Evolutionary conservation across 768 basidiomycete species (phyloP).

Genomic region (Boletus tylopilopsis): DNA sequence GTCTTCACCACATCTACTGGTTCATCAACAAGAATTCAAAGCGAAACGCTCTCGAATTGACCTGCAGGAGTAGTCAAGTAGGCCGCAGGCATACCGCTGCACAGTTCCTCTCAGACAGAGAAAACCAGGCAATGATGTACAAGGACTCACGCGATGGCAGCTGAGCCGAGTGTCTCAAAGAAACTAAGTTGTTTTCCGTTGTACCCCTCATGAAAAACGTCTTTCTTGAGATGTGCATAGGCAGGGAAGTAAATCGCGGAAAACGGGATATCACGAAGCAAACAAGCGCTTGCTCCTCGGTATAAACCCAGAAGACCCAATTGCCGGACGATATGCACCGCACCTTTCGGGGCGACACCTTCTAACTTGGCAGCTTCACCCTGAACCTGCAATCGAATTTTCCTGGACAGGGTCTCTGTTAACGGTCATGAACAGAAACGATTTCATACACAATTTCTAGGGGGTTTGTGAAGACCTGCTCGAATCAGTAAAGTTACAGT

Average conservation of each 20-base stretch:
- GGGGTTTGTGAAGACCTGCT: conserved; percentile 93
- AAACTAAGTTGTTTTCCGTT: conserved; percentile 92
- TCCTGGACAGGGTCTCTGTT: conserved; percentile 40
- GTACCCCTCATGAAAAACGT: conserved; percentile 93
- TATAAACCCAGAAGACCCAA: conserved; percentile 92
- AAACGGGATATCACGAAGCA: conserved; percentile 95
- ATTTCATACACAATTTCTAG: conserved; percentile 84
- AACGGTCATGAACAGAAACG: background rate
- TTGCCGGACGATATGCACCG: conserved; percentile 88
- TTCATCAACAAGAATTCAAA: conserved; percentile 13
- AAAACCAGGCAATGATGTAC: conserved; percentile 12
- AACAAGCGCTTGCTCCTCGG: conserved; percentile 88
- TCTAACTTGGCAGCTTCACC: conserved; percentile 90
- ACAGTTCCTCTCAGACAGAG: conserved; percentile 27
- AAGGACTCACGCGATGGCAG: conserved; percentile 70
- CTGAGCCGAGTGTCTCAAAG: conserved; percentile 80
- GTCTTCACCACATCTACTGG: conserved; percentile 93
- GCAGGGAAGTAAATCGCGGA: conserved; percentile 91
- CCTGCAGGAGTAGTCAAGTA: conserved; percentile 91
- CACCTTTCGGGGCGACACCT: conserved; percentile 78
- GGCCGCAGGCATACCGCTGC: conserved; percentile 96
- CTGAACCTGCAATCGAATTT: conserved; percentile 93
- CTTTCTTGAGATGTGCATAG: conserved; percentile 87
- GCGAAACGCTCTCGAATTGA: conserved; percentile 31
- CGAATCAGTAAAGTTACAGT: conserved; percentile 14